Conservation (phyloP, 306 rosid genomes). For the Hylodesmum podocarpum region DNA sequence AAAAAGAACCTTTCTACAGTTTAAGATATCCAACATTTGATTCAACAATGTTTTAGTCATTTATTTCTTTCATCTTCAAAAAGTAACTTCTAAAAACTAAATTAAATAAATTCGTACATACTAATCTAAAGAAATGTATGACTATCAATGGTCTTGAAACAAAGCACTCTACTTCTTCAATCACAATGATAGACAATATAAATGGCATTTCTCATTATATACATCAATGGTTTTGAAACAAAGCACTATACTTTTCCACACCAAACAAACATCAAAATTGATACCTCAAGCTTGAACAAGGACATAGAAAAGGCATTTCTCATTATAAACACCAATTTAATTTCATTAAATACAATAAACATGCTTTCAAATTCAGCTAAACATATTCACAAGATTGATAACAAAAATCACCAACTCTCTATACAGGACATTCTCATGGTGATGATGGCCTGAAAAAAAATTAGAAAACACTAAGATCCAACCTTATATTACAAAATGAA, state of each 20-base stretch:
- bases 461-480: slow-evolving; percentile 34
- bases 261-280: neutral
- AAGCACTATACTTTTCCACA: neutral
- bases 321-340: neutral
- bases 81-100: neutral
- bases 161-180: neutral
- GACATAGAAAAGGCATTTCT: neutral
- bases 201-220: no score
- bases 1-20: neutral
- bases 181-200: neutral
- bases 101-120: neutral
- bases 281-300: neutral
- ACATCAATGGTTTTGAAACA: neutral
- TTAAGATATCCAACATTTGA: neutral
- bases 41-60: neutral
- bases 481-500: slow-evolving; percentile 50
- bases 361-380: slow-evolving; percentile 27
- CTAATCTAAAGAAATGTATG: neutral
- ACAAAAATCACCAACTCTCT: slow-evolving; percentile 47
- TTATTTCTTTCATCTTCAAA: neutral
- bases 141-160: neutral
- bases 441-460: slow-evolving; percentile 48
- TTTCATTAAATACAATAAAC: slow-evolving; percentile 20
- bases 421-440: slow-evolving; percentile 46
- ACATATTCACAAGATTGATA: slow-evolving; percentile 45